Evolutionary conservation across 768 basidiomycete species (phyloP).

Genomic region (Boletus coccyginus): DNA sequence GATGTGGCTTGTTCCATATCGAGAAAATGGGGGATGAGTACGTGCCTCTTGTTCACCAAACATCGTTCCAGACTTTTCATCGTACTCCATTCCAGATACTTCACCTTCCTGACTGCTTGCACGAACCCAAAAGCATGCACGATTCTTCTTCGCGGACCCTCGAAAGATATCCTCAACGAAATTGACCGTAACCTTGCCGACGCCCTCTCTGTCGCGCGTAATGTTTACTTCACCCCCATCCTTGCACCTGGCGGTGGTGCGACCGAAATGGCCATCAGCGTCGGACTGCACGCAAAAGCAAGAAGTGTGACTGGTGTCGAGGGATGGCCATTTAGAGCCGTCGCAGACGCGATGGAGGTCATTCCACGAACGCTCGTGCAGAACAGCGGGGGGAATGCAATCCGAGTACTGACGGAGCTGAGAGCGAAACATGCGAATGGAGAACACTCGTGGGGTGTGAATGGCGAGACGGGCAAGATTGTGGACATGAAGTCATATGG

Average conservation of each 20-base stretch:
- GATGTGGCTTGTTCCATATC: slow-evolving; percentile 94
- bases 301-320: slow-evolving; percentile 82
- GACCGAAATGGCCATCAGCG: slow-evolving; percentile 96
- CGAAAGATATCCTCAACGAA: slow-evolving; percentile 97
- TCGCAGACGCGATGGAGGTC: slow-evolving; percentile 96
- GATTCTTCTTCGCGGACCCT: slow-evolving; percentile 94
- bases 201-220: slow-evolving; percentile 96
- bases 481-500: slow-evolving; percentile 96
- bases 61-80: neutral
- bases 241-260: slow-evolving; percentile 97
- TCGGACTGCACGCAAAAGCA: slow-evolving; percentile 79
- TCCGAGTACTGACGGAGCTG: slow-evolving; percentile 88
- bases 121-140: slow-evolving; percentile 92
- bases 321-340: slow-evolving; percentile 87
- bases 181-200: slow-evolving; percentile 97
- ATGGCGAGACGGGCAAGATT: slow-evolving; percentile 94
- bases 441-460: slow-evolving; percentile 88
- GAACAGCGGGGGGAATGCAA: slow-evolving; percentile 94
- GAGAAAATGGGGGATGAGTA: slow-evolving; percentile 97
- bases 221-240: slow-evolving; percentile 92
- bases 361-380: slow-evolving; percentile 94
- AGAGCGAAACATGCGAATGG: slow-evolving; percentile 95
- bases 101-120: slow-evolving; percentile 95
- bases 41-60: slow-evolving; percentile 9
- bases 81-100: slow-evolving; percentile 61